A percentile compares a stretch with the other conserved stretches of the same genome.
Conservation (phyloP, 139 green algal species). For the Klebsormidium nitens region DNA sequence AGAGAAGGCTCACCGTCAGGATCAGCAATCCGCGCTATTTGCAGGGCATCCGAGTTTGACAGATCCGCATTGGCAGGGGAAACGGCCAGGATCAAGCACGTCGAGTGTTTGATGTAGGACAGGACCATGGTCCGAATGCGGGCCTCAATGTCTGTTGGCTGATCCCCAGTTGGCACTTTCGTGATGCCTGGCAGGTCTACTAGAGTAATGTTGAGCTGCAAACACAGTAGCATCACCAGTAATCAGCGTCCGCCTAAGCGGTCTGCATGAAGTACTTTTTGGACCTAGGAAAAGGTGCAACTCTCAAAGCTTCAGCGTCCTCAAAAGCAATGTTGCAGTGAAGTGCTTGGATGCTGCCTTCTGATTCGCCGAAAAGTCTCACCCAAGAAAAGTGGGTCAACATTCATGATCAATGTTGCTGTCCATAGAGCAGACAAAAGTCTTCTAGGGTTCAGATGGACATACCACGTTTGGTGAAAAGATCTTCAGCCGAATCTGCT, state of each 20-base stretch:
- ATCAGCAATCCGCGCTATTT: conserved; percentile 82
- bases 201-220: conserved; percentile 94
- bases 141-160: conserved; percentile 91
- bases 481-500: conserved; percentile 93
- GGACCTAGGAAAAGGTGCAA: too few species aligned
- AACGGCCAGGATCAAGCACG: conserved; percentile 89
- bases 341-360: too few species aligned
- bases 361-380: too few species aligned
- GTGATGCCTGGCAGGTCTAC: conserved; percentile 97
- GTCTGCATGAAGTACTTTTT: too few species aligned
- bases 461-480: conserved; percentile 83
- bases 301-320: too few species aligned
- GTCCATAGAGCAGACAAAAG: too few species aligned
- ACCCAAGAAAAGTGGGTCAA: too few species aligned
- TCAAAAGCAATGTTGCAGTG: too few species aligned
- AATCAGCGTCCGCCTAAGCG: too few species aligned
- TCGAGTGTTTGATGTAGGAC: conserved; percentile 79
- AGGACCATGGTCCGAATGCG: conserved; percentile 78
- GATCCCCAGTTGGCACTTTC: conserved; percentile 86
- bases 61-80: conserved; percentile 93
- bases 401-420: too few species aligned
- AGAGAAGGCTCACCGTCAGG: conserved; percentile 41
- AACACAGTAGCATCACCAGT: too few species aligned
- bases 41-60: conserved; percentile 88
- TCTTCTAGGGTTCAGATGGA: too few species aligned